Percentiles rank a stretch among this genome's conserved stretches.
phyloP scores from a whole-genome alignment of 805 yeast species.

The Kodamaea neixiangensis region DNA sequence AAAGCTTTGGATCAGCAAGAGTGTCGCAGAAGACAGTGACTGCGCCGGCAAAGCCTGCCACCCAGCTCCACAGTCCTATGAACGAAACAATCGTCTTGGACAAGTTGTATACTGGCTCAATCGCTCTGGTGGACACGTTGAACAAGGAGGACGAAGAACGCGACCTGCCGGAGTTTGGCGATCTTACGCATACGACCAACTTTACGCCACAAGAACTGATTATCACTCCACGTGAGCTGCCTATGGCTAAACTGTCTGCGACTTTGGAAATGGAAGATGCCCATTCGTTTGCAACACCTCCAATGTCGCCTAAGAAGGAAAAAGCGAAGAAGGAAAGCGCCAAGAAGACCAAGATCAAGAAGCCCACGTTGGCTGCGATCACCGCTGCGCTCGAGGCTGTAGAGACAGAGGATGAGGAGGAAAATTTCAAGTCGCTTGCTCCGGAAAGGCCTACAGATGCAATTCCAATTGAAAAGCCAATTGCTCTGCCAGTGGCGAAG shows the following conservation, averaged over 20 bases:
- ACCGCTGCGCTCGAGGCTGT: background rate
- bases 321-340: background rate
- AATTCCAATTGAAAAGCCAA: background rate
- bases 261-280: background rate
- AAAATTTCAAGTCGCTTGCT: background rate
- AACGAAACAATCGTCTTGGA: constrained; percentile 1
- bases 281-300: background rate
- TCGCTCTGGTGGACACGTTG: background rate
- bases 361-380: constrained; percentile 4
- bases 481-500: background rate
- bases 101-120: constrained; percentile 3
- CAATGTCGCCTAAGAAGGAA: constrained; percentile 5
- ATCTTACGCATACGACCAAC: background rate
- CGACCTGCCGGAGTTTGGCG: constrained; percentile 9
- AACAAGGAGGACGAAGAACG: constrained; percentile 9
- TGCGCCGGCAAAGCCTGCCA: background rate
- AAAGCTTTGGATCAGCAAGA: background rate
- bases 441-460: background rate
- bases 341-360: background rate
- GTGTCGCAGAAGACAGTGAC: background rate
- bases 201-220: constrained; percentile 4
- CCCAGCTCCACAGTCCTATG: background rate
- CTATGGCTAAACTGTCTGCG: background rate
- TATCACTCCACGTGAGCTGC: constrained; percentile 4
- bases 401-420: background rate